Evolutionary conservation across 345 rosid species (phyloP).

Genomic region (Corchorus olitorius): DNA sequence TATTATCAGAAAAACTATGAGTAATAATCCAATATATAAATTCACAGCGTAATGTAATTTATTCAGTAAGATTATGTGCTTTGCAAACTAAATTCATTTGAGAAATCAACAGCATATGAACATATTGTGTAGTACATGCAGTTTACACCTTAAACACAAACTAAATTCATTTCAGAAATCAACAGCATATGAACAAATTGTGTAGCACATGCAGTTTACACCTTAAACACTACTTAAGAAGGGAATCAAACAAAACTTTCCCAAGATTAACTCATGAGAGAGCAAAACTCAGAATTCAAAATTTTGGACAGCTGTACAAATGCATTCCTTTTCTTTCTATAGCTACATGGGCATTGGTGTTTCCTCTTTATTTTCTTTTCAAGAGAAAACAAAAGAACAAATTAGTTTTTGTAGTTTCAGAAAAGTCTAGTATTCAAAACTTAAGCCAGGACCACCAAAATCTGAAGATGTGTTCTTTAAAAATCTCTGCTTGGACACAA

Average conservation of each 20-base stretch:
- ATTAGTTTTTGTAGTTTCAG: neutral
- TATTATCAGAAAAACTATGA: constrained; percentile 7
- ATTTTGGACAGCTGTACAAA: neutral
- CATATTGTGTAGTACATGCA: neutral
- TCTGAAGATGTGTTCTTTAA: neutral
- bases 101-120: neutral
- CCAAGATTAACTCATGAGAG: neutral
- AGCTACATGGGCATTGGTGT: neutral
- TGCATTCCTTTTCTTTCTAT: neutral
- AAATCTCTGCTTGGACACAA: neutral
- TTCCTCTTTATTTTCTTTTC: neutral
- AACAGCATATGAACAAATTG: neutral
- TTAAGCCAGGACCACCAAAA: neutral
- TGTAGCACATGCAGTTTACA: neutral
- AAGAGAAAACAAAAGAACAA: neutral
- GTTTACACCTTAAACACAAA: neutral
- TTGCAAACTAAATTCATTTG: neutral
- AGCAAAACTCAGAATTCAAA: neutral
- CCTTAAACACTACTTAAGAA: neutral
- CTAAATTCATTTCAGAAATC: neutral
- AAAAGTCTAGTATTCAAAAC: neutral
- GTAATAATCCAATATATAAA: neutral
- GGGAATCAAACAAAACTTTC: neutral
- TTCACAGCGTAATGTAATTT: neutral
- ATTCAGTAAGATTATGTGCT: constrained; percentile 5